Evolutionary conservation across 768 basidiomycete genomes (phyloP).

Genomic region (Ramaria sp.): DNA sequence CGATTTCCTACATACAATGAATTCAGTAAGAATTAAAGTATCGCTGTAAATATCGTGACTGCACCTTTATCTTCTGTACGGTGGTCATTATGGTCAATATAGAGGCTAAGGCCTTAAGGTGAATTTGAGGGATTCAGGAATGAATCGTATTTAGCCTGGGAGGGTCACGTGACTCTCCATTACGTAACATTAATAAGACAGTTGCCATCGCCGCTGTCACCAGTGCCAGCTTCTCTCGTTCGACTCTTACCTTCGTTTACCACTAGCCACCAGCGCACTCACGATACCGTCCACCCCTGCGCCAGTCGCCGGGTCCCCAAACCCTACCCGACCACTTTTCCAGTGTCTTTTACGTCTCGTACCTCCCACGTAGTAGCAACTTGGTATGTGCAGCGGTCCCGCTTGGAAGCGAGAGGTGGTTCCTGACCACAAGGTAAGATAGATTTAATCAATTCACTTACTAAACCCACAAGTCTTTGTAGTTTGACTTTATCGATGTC

Average conservation of each 20-base stretch:
- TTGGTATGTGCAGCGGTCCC: conserved; percentile 57
- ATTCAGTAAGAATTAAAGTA: neutral
- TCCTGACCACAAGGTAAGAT: conserved; percentile 87
- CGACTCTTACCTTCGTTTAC: neutral
- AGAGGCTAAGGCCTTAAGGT: too few relatives aligned
- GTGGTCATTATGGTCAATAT: conserved; percentile 60
- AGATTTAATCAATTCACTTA: neutral
- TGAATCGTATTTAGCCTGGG: too few relatives aligned
- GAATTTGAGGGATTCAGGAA: too few relatives aligned
- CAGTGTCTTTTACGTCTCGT: neutral
- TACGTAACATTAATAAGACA: conserved; percentile 1
- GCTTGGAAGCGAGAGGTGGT: conserved; percentile 97
- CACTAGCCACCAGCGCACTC: neutral
- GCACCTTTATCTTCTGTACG: conserved; percentile 80
- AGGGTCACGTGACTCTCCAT: neutral
- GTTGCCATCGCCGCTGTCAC: neutral
- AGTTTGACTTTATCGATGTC: conserved; percentile 98
- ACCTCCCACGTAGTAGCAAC: conserved; percentile 10
- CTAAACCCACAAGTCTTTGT: neutral
- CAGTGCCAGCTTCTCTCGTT: neutral
- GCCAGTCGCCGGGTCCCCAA: conserved; percentile 1
- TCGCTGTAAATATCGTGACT: conserved; percentile 8
- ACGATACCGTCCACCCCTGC: neutral
- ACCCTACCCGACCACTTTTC: conserved; percentile 21
- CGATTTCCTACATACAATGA: conserved; percentile 61